A percentile compares a stretch with the other conserved stretches of the same genome.
phyloP scores from a whole-genome alignment of 805 yeast genomes.

The Wickerhamiella spandovensis region DNA sequence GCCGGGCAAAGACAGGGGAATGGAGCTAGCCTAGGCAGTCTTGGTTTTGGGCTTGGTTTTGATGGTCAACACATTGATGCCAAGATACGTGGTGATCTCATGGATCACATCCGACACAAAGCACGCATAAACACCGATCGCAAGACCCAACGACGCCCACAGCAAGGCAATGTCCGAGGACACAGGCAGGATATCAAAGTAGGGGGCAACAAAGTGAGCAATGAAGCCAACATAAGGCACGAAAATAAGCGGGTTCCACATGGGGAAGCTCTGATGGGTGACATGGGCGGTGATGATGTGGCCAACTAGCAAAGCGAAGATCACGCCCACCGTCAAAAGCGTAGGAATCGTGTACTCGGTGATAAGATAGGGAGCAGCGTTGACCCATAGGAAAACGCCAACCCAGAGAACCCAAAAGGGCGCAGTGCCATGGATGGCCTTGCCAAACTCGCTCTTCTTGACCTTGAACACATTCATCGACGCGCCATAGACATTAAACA shows the following conservation, averaged over 20 bases:
- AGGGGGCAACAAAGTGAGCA: conserved; percentile 43
- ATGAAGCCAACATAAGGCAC: conserved; percentile 55
- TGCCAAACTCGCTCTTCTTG: conserved; percentile 22
- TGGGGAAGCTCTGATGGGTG: conserved; percentile 66
- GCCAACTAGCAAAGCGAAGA: conserved; percentile 79
- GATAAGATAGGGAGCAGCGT: conserved; percentile 35
- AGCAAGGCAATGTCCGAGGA: conserved; percentile 31
- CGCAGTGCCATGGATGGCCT: conserved; percentile 33
- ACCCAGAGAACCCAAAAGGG: conserved; percentile 57
- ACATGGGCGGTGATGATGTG: conserved; percentile 79
- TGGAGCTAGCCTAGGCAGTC: no score
- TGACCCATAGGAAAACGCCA: conserved; percentile 32
- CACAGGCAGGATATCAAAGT: conserved; percentile 32
- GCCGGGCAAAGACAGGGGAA: no score
- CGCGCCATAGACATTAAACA: conserved; percentile 57
- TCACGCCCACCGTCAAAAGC: conserved; percentile 44
- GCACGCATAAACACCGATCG: conserved; percentile 48
- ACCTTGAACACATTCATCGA: conserved; percentile 27
- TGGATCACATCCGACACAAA: conserved; percentile 64
- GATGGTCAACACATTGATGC: conserved; percentile 70
- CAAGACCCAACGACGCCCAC: conserved; percentile 49
- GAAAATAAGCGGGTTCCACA: conserved; percentile 39
- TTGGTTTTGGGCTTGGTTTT: conserved; percentile 34
- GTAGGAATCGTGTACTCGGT: conserved; percentile 31
- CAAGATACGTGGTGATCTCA: conserved; percentile 68